Base-by-base conservation (phyloP, 2,329 filamentous ascomycete species). In the Ambrosiella xylebori region DNA sequence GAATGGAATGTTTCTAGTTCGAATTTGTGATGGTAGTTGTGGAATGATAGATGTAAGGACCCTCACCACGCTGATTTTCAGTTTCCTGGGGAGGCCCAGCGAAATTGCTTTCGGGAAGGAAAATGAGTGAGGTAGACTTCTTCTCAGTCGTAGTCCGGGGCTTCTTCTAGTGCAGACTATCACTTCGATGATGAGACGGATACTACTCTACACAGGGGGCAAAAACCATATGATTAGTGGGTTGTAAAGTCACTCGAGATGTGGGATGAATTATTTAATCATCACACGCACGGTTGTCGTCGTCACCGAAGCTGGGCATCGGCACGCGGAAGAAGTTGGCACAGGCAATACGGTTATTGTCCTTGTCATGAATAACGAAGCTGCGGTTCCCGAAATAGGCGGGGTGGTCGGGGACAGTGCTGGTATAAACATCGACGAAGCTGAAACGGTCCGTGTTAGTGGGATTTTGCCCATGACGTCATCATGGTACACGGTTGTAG, bases 331-430 rank as follows among this genome's bases (percentile, higher is more conserved):
- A 63, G 63, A 74, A 69, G 64, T 71, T 73, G 44, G 70, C 71
- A 57, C 73, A 75, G 1, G 70, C 68, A 54, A 75, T 68, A 17
- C 73, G 66, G 0, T 66, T 70, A 44, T 64, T 68, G 57, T 69
- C 71, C 27, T 63, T 66, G 61, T 68, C 68, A 64, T 77, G 74
- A 49, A 76, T 65, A 9, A 71, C 70, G 56, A 77, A 61, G 38
- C 68, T 70, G 35, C 71, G 69, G 61, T 75, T 73, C 3, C 74
- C 74, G 58, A 76, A 71, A 66, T 74, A 77, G 1, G 70, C 66
- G 1, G 67, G 65, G n/a, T 69, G 63, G 37, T 68, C 69, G 0
- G 61, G 56, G 47, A 68, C 62, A n/a, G 73, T 69, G 1, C 71
- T 70, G 36, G 71, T 65, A 63, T 69, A 77, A 3, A 65, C 63